Evolutionary conservation across 1,139 yeast species (phyloP), one percentile per base, ranked within the genome.

Genomic region (Dujonia santamariae): DNA sequence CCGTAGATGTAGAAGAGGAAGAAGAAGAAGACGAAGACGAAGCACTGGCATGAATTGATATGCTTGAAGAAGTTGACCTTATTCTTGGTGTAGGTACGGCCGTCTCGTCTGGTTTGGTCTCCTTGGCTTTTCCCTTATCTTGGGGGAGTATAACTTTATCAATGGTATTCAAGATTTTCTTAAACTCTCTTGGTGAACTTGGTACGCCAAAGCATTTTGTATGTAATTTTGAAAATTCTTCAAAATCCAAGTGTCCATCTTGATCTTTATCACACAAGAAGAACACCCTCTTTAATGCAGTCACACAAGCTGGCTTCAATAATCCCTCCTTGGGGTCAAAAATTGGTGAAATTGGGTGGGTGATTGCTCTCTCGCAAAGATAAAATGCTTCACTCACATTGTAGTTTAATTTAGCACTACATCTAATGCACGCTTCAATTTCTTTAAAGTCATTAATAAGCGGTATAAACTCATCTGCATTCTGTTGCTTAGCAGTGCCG

Each of bases 301-400:
- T 68, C 0, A 78, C 67, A 0, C 95, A 90, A 3, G 80, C 71
- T 0, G 88, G 88, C 50, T 90, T 92, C 45, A 92, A 61, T 34
- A 69, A 75, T 1, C 94, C 92, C 42, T 84, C 90, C 48, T 88
- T 87, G n/a, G 96, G 80, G 55, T 92, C 97, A 51, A 83, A 92
- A 16, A 92, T 58, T 0, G 98, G 98, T 0, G 97, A 80, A n/a
- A 92, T 73, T 0, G 98, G 98, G 53, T 85, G 90, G 0, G 92
- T 83, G 1, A 90, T 86, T 0, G 97, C 90, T 37, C 97, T 60
- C 55, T 88, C 96, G 50, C 98, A 92, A 19, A 92, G 61, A 54
- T 92, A 92, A 50, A 90, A 88, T 2, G 95, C 88, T 53, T 78
- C 83, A 42, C 84, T 90, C n/a, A 90, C 90, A 54, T 90, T 88